These are phyloP conservation scores for Heritiera fomes DNA, from an alignment of 345 rosid species.

Conservation along the genomic window DNA sequence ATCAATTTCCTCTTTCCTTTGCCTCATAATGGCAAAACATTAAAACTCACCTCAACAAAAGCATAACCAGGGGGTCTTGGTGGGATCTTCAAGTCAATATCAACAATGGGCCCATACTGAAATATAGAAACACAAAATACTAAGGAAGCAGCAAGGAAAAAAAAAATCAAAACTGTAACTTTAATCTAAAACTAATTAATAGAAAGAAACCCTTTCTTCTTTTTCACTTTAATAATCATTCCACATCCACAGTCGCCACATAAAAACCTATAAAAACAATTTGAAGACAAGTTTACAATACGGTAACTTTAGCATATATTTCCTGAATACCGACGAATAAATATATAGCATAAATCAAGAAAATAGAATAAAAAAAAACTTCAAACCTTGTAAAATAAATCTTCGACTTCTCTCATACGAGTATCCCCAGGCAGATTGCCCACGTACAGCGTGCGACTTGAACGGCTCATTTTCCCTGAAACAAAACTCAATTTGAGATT, in stretches of 20 bases:
- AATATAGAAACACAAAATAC: slow-evolving; percentile 12
- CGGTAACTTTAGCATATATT: not conserved
- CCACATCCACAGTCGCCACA: not conserved
- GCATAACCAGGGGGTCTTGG: slow-evolving; percentile 98
- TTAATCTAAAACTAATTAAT: not conserved
- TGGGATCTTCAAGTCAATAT: slow-evolving; percentile 90
- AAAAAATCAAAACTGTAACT: not conserved
- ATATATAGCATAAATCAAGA: not conserved
- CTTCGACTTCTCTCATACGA: slow-evolving; percentile 85
- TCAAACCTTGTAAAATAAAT: slow-evolving; percentile 82
- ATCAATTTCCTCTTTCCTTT: not conserved
- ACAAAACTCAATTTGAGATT: not conserved
- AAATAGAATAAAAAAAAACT: not conserved
- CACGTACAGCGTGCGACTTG: slow-evolving; percentile 83
- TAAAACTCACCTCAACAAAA: slow-evolving; percentile 75
- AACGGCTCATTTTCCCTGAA: slow-evolving; percentile 68
- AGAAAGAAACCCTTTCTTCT: not conserved
- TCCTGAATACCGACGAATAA: not conserved
- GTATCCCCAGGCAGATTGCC: slow-evolving; percentile 97
- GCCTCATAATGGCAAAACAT: not conserved
- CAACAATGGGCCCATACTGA: slow-evolving; percentile 92
- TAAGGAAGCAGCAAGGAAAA: not conserved
- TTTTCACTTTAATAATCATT: not conserved
- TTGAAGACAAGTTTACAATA: not conserved
- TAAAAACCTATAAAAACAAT: not conserved